Conservation (phyloP, 1,284 basidiomycete species). For the Naganishia sp. region DNA sequence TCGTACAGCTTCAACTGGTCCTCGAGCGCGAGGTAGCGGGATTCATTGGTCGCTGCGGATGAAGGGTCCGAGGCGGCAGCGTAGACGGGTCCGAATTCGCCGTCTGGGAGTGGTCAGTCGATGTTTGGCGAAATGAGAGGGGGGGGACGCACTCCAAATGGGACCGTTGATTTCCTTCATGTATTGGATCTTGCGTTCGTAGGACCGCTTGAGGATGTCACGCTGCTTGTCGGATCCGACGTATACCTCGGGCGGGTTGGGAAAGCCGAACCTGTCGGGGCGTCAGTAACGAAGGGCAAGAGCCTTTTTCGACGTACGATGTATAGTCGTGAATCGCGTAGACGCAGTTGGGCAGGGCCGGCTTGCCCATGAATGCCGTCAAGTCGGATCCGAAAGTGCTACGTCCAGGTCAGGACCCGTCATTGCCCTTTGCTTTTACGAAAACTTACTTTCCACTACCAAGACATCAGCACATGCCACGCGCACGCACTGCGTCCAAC, state of each 20-base stretch:
- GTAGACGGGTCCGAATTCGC: constrained; percentile 63
- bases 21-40: constrained; percentile 66
- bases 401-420: constrained; percentile 13
- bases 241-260: constrained; percentile 64
- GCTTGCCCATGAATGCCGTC: constrained; percentile 64
- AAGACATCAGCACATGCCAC: neutral
- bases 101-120: constrained; percentile 38
- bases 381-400: constrained; percentile 77
- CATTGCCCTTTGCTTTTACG: neutral
- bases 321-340: constrained; percentile 77
- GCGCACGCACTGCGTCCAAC: neutral
- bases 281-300: neutral
- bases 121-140: neutral
- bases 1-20: constrained; percentile 73
- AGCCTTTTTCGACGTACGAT: constrained; percentile 33
- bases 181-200: constrained; percentile 43
- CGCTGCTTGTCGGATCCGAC: constrained; percentile 59
- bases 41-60: constrained; percentile 65
- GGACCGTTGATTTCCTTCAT: constrained; percentile 18
- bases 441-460: neutral
- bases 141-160: constrained; percentile 22
- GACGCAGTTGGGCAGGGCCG: constrained; percentile 60
- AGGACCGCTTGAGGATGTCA: constrained; percentile 54
- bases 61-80: constrained; percentile 44
- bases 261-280: constrained; percentile 64